Conservation (phyloP, 2,329 filamentous ascomycete genomes). For the Lecanosticta acicola region DNA sequence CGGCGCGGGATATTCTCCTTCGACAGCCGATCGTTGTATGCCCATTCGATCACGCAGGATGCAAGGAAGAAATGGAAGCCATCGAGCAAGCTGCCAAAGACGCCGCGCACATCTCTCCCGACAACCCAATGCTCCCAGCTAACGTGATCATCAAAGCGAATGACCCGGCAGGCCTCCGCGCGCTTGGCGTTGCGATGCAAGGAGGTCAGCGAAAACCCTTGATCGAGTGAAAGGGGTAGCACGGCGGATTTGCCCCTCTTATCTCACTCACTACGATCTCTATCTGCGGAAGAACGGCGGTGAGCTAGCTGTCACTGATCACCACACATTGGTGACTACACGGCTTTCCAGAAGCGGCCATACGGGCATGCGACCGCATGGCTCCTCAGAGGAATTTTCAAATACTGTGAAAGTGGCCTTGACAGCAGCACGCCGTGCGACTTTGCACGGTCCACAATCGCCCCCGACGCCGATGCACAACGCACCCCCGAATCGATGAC, state of each 20-base stretch:
- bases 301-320: neutral
- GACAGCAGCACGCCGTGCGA: neutral
- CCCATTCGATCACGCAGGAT: slow-evolving; percentile 87
- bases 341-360: neutral
- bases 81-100: slow-evolving; percentile 95
- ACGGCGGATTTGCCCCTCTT: neutral
- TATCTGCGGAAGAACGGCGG: neutral
- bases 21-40: slow-evolving; percentile 94
- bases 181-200: slow-evolving; percentile 58
- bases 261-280: neutral
- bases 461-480: neutral
- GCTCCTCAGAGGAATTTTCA: neutral
- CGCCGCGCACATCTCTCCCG: slow-evolving; percentile 77
- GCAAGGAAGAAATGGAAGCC: slow-evolving; percentile 97
- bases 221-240: slow-evolving; percentile 52
- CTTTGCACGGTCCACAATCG: neutral
- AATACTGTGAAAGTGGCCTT: neutral
- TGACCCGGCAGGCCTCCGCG: slow-evolving; percentile 59
- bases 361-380: neutral
- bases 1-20: slow-evolving; percentile 79
- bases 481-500: neutral
- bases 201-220: slow-evolving; percentile 57
- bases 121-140: slow-evolving; percentile 88
- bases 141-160: slow-evolving; percentile 72
- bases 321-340: neutral